Percentiles rank a stretch among this genome's conserved stretches.
Conservation (phyloP, 495 filamentous ascomycete species). For the Tuber melanosporum region DNA sequence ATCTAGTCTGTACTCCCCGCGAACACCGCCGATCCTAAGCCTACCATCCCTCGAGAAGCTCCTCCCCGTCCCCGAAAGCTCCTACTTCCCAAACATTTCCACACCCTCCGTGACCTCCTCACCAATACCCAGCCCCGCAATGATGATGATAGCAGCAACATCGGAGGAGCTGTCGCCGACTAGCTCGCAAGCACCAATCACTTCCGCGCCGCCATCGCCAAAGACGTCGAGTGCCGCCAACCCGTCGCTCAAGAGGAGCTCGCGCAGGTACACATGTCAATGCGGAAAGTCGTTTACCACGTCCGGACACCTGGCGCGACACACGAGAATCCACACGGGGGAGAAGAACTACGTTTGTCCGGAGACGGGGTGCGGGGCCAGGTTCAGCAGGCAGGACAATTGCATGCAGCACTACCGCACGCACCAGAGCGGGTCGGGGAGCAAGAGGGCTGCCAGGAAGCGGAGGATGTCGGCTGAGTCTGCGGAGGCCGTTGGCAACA, state of each 20-base stretch:
- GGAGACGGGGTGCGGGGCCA: constrained; percentile 70
- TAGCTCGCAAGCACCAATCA: constrained; percentile 27
- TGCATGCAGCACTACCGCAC: constrained; percentile 97
- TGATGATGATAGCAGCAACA: background rate
- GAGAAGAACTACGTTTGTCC: constrained; percentile 89
- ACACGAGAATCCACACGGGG: constrained; percentile 93
- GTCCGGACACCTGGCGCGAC: constrained; percentile 90
- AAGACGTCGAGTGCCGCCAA: constrained; percentile 35
- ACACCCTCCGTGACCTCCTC: constrained; percentile 22
- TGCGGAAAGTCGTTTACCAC: constrained; percentile 87
- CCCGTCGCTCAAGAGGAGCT: constrained; percentile 53
- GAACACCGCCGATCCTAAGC: constrained; percentile 36
- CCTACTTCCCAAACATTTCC: constrained; percentile 23
- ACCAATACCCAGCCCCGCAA: constrained; percentile 19
- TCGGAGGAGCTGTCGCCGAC: constrained; percentile 23
- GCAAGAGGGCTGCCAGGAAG: constrained; percentile 38
- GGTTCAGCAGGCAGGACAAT: constrained; percentile 93
- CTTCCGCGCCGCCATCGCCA: constrained; percentile 37
- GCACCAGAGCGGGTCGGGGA: constrained; percentile 53
- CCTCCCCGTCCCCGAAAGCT: constrained; percentile 25
- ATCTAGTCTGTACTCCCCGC: constrained; percentile 37
- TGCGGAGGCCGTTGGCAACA: constrained; percentile 11
- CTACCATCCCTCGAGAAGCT: constrained; percentile 40
- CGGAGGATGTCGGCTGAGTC: constrained; percentile 37
- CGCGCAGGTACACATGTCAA: constrained; percentile 60